Evolutionary conservation across 345 rosid genomes (phyloP), one percentile per base, ranked within the genome.

Genomic region (Nephelium lappaceum): DNA sequence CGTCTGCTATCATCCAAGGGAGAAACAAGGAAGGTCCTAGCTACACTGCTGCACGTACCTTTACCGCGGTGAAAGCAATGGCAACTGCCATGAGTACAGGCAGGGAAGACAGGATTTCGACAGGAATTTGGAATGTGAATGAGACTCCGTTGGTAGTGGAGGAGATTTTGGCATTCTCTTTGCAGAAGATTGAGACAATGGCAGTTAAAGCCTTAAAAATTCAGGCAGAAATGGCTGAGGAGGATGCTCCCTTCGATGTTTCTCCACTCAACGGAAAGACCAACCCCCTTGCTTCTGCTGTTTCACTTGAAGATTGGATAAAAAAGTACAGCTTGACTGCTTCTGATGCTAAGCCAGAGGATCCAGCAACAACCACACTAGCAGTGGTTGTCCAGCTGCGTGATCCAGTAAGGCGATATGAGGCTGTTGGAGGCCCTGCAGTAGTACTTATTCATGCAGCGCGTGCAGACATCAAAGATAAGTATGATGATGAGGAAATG

Each of bases 1-100:
- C 99, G 24, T 92, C 96, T 6, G 95, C 97, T 16, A 92, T 95
- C 85, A 92, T 95, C 77, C 98, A 93, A 51, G 98, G 98, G 36
- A 88, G 99, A 83, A 92, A 88, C 85, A 95, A 88, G 82, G 99
- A 95, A 83, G 91, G 91, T 19, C 97, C 97, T 0, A 91, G 89
- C 75, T 90, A 98, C 4, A 95, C 91, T 60, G 99, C 99, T 11
- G 97, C 96, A 23, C 89, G 97, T 4, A 91, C 95, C 45, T 74
- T 95, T 73, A 91, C 98, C 15, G 85, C 94, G 0, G 97, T 93
- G 18, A 95, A 95, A 85, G 84, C 84, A 49, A 90, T 93, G 91
- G 94, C 90, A 42, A 86, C 84, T 2, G 95, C 96, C 0, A 83
- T 88, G 91, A 87, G 69, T 68, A 77, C 74, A 1, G 97, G 98